phyloP scores from a whole-genome alignment of 805 yeast species.

The Candida ficus region DNA sequence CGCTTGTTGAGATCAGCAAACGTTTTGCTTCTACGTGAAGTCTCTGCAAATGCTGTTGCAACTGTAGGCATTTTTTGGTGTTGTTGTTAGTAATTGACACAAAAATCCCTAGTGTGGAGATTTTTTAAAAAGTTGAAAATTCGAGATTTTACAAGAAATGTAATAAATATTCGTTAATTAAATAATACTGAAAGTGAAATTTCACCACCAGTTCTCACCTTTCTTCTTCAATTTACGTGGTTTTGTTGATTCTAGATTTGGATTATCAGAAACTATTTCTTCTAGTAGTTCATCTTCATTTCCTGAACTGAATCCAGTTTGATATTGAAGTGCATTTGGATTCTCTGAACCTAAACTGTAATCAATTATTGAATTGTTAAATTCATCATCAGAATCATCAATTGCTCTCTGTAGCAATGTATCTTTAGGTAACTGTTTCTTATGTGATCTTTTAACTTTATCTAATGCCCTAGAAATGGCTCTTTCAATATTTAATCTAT shows the following conservation, averaged over 20 bases:
- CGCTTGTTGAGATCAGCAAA: slow-evolving; percentile 57
- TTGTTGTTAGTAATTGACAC: too few species aligned
- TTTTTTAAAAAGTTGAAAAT: too few species aligned
- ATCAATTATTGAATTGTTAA: slow-evolving; percentile 2
- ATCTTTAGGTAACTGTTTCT: neutral
- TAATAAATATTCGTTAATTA: too few species aligned
- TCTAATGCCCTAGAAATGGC: slow-evolving; percentile 50
- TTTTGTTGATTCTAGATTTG: neutral
- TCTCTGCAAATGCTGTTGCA: slow-evolving; percentile 81
- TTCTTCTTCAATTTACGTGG: too few species aligned
- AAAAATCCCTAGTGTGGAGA: neutral
- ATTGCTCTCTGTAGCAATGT: neutral
- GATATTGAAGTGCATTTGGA: slow-evolving; percentile 7
- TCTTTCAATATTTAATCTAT: slow-evolving; percentile 61
- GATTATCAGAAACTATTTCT: neutral
- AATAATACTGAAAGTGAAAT: too few species aligned
- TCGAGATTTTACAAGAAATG: too few species aligned
- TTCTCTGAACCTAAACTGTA: slow-evolving; percentile 1
- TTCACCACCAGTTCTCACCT: neutral
- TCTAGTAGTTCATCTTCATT: slow-evolving; percentile 7
- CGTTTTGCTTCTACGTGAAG: slow-evolving; percentile 62
- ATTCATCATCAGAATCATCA: slow-evolving; percentile 13
- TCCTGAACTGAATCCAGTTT: slow-evolving; percentile 10
- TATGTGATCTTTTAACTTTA: slow-evolving; percentile 13
- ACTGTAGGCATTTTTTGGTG: slow-evolving; percentile 51